Evolutionary conservation across 2,329 filamentous ascomycete genomes (phyloP).

Genomic region (Talaromyces islandicus): DNA sequence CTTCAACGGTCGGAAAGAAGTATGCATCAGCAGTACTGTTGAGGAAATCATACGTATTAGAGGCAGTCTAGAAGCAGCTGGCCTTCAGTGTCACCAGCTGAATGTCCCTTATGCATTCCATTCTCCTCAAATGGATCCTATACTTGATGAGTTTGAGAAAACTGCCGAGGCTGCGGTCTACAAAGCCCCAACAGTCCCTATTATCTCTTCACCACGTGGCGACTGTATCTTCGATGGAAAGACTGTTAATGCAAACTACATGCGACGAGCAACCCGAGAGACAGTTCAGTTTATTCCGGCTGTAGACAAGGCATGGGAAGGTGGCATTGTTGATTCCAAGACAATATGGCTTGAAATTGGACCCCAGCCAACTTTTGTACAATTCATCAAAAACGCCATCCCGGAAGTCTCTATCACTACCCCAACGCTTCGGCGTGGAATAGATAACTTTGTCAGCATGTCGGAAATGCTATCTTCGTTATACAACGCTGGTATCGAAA

Average conservation of each 20-base stretch:
- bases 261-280: slow-evolving; percentile 60
- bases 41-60: slow-evolving; percentile 54
- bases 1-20: slow-evolving; percentile 69
- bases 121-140: slow-evolving; percentile 22
- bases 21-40: slow-evolving; percentile 61
- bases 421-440: slow-evolving; percentile 10
- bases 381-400: background rate
- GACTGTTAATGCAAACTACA: slow-evolving; percentile 51
- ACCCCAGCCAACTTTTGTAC: background rate
- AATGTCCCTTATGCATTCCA: slow-evolving; percentile 55
- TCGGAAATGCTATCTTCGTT: background rate
- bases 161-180: slow-evolving; percentile 31
- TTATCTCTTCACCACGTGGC: slow-evolving; percentile 41
- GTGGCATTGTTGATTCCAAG: background rate
- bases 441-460: background rate
- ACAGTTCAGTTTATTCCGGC: slow-evolving; percentile 52
- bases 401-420: slow-evolving; percentile 14
- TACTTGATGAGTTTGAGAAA: slow-evolving; percentile 33
- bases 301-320: background rate
- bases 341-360: slow-evolving; percentile 4
- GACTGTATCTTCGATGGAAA: slow-evolving; percentile 27
- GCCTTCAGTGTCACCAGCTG: slow-evolving; percentile 36
- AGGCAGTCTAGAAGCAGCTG: slow-evolving; percentile 18
- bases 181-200: slow-evolving; percentile 33
- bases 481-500: slow-evolving; percentile 44